Evolutionary conservation across 2,329 filamentous ascomycete genomes (phyloP).

Genomic region (Canariomyces notabilis): DNA sequence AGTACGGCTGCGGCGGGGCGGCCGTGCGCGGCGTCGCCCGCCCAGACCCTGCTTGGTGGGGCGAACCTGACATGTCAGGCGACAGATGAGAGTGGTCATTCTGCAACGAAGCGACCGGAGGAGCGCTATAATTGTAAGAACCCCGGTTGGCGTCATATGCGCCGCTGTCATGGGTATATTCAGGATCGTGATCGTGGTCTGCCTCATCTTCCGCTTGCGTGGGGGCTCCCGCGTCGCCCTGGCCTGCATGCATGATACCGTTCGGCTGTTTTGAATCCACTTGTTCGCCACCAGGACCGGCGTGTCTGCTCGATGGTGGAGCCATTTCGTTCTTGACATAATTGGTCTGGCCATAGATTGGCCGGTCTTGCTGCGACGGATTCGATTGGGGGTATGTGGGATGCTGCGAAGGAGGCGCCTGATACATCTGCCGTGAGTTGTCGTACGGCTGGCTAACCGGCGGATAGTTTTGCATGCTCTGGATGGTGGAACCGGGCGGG

Average conservation of each 20-base stretch:
- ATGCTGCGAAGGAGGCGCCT: conserved; percentile 62
- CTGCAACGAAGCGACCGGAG: conserved; percentile 60
- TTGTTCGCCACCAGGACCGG: conserved; percentile 55
- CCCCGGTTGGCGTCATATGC: conserved; percentile 67
- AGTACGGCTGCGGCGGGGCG: conserved; percentile 66
- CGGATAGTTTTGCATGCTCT: conserved; percentile 75
- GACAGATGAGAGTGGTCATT: conserved; percentile 73
- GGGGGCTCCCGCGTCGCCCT: conserved; percentile 50
- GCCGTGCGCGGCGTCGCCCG: conserved; percentile 81
- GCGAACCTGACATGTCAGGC: conserved; percentile 77
- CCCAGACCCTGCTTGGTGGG: conserved; percentile 75
- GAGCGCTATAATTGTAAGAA: conserved; percentile 72
- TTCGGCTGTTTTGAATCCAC: conserved; percentile 61
- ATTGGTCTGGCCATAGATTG: conserved; percentile 62
- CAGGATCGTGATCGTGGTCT: conserved; percentile 69
- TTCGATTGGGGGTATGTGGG: conserved; percentile 64
- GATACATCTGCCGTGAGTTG: conserved; percentile 72
- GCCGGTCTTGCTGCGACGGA: conserved; percentile 53
- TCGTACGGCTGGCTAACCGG: conserved; percentile 67
- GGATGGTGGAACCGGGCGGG: conserved; percentile 71
- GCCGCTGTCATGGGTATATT: conserved; percentile 81
- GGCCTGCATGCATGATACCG: conserved; percentile 55
- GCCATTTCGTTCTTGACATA: conserved; percentile 89
- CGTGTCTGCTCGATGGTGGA: conserved; percentile 62
- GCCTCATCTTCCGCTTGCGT: conserved; percentile 59